phyloP scores from a whole-genome alignment of 2,329 filamentous ascomycete species.

The Furcasterigmium furcatum region DNA sequence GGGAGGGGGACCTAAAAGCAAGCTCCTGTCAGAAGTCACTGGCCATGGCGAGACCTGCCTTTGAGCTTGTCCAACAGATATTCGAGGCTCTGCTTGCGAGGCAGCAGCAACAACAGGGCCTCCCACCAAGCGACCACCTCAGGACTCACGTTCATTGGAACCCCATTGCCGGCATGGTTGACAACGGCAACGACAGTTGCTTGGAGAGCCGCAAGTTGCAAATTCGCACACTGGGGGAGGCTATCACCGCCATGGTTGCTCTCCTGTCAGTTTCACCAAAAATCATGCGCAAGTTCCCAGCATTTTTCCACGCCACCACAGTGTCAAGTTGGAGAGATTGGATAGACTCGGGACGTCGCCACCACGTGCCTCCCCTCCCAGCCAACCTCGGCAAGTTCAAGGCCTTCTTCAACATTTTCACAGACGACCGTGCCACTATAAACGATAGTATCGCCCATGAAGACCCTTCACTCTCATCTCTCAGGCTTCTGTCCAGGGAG shows the following conservation, averaged over 20 bases:
- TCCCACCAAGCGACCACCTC: neutral
- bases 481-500: neutral
- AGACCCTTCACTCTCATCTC: neutral
- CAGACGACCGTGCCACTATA: neutral
- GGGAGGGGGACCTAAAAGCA: constrained; percentile 9
- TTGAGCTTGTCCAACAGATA: constrained; percentile 5
- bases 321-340: constrained; percentile 6
- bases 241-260: constrained; percentile 14
- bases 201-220: too few relatives aligned
- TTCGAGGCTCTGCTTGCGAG: neutral
- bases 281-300: constrained; percentile 6
- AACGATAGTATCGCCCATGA: neutral
- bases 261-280: constrained; percentile 9
- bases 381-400: constrained; percentile 2
- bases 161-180: neutral
- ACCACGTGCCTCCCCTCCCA: too few relatives aligned
- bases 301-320: constrained; percentile 8
- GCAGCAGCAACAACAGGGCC: neutral
- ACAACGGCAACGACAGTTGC: neutral
- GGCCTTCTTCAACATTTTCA: constrained; percentile 6
- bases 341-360: neutral
- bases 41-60: constrained; percentile 7
- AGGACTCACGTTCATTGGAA: neutral
- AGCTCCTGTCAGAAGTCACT: constrained; percentile 9
- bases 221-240: constrained; percentile 8